Base-by-base conservation (phyloP, 2,329 filamentous ascomycete genomes). In the Phialemonium atrogriseum region DNA sequence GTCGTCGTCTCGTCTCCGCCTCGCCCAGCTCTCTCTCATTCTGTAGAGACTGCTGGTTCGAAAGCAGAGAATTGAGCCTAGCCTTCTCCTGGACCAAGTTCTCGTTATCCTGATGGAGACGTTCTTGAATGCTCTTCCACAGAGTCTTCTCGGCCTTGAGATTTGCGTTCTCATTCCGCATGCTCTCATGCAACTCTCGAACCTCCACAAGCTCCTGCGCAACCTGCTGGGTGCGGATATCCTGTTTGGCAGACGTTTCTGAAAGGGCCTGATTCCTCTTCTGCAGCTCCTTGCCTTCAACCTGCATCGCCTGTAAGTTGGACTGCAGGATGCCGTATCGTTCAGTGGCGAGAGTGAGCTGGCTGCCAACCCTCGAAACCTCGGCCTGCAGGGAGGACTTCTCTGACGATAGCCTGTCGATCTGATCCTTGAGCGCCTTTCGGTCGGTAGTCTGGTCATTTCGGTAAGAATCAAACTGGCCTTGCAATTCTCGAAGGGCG, bases 141-240 rank as follows among this genome's bases (percentile, higher is more conserved):
- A 98, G 68, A 22, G 86, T 83, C 60, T 94, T 94, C 57, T 96
- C 89, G 0, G 89, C 88, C 55, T 94, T 94, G 20, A 95, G 72
- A 49, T 96, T 95, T 11, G 87, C 80, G 33, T 80, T 86, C 53
- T 98, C 91, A 42, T 86, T 87, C 32, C 87, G 82, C 56, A 95
- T 73, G 49, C 86, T 88, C 49, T 98, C 89, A 4, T 84, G 67
- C 32, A 89, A 62, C 19, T 82, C 82, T 52, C 80, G 82, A 5
- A 83, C 79, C 53, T 95, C 91, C 8, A 96, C 78, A 5, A 96
- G 70, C 46, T 98, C 89, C 56, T 96, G 89, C 0, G 86, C 87
- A 17, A 89, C 83, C 56, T 95, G 87, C 48, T 95, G 87, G 3
- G 84, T 91, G 25, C 79, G 80, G 27, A 94, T 69, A 46, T 98